phyloP scores from a whole-genome alignment of 208 protist genomes.

The Leishmania martiniquensis region DNA sequence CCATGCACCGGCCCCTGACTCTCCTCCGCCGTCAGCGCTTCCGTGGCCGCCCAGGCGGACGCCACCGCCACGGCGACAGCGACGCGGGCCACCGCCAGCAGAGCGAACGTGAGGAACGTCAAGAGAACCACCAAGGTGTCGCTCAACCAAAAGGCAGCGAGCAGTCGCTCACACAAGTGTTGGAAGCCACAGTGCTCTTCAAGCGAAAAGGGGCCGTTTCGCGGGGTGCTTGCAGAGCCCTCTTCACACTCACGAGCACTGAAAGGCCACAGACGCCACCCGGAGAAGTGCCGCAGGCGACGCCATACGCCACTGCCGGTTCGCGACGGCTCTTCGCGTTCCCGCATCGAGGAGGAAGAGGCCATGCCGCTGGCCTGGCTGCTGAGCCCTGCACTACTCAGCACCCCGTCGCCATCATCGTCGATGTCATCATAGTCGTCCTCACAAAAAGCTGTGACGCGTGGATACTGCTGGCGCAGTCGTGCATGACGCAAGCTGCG shows the following conservation, averaged over 20 bases:
- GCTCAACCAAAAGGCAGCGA: conserved; percentile 16
- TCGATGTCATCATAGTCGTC: neutral
- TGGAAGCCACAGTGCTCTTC: neutral
- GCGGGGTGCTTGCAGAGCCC: neutral
- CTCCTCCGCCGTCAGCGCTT: neutral
- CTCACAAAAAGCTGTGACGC: neutral
- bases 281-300: neutral
- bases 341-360: neutral
- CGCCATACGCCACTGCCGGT: neutral
- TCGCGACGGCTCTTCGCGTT: neutral
- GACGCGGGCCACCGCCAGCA: conserved; percentile 12
- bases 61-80: conserved; percentile 9
- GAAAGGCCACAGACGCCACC: neutral
- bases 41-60: neutral
- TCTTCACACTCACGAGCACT: neutral
- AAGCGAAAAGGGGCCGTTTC: neutral
- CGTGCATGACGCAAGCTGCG: neutral
- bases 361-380: neutral
- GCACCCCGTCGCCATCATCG: neutral
- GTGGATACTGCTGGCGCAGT: neutral
- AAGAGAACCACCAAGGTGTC: conserved; percentile 3
- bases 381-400: neutral
- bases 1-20: neutral
- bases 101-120: conserved; percentile 11
- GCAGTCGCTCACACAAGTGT: conserved; percentile 6